Conservation (phyloP, 1,284 basidiomycete genomes). For the Exobasidium cylindrosporum region DNA sequence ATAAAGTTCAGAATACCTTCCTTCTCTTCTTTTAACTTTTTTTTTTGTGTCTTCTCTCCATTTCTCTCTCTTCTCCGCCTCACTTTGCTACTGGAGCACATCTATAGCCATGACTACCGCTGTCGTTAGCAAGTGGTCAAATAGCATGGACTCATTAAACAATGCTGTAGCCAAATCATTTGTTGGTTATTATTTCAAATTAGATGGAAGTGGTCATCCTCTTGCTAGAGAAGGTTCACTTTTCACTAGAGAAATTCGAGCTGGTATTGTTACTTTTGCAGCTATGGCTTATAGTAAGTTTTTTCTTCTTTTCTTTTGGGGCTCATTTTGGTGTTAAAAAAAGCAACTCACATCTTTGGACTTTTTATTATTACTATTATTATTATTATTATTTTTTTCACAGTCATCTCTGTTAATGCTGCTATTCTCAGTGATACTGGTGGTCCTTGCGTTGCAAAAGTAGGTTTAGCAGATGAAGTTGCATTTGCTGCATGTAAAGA, state of each 20-base stretch:
- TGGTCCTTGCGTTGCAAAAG: slow-evolving; percentile 65
- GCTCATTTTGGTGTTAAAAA: neutral
- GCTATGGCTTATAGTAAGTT: slow-evolving; percentile 49
- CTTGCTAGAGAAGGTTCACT: slow-evolving; percentile 71
- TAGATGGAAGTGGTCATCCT: slow-evolving; percentile 76
- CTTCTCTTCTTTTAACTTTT: no score
- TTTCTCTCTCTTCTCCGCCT: no score
- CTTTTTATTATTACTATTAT: no score
- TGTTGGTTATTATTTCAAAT: slow-evolving; percentile 75
- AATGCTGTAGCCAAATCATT: slow-evolving; percentile 65
- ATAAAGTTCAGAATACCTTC: no score
- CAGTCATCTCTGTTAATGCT: slow-evolving; percentile 62
- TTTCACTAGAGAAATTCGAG: slow-evolving; percentile 59
- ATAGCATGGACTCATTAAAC: slow-evolving; percentile 41
- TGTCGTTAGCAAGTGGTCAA: neutral
- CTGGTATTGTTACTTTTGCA: slow-evolving; percentile 51
- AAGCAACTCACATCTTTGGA: neutral
- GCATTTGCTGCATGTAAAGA: slow-evolving; percentile 59
- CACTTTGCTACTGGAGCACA: no score
- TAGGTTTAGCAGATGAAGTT: slow-evolving; percentile 50
- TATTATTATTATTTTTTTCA: neutral
- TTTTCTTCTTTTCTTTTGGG: neutral
- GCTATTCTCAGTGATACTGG: slow-evolving; percentile 73
- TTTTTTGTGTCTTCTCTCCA: no score
- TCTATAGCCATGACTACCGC: neutral